Evolutionary conservation across 768 basidiomycete species (phyloP).

Genomic region (Tricholoma bakamatsutake): DNA sequence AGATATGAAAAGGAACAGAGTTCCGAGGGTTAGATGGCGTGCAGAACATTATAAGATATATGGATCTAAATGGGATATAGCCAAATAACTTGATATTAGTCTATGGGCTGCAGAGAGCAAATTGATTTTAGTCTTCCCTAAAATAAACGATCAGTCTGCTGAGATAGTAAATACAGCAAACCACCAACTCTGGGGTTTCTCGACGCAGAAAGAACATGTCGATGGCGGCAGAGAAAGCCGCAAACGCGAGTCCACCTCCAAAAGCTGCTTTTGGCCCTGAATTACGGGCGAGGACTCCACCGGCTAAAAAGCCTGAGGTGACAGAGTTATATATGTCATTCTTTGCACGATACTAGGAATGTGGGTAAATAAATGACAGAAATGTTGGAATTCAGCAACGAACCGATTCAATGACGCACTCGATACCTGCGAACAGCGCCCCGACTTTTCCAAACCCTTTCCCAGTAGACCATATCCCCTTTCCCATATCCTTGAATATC

Average conservation of each 20-base stretch:
- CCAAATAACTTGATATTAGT: slow-evolving; percentile 17
- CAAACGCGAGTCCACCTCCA: slow-evolving; percentile 89
- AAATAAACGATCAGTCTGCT: background rate
- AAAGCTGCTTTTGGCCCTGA: slow-evolving; percentile 82
- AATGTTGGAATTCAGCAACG: slow-evolving; percentile 26
- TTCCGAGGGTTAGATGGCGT: background rate
- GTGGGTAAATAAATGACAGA: background rate
- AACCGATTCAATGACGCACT: slow-evolving; percentile 93
- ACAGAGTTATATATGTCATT: slow-evolving; percentile 94
- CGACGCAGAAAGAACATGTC: slow-evolving; percentile 73
- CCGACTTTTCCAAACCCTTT: slow-evolving; percentile 95
- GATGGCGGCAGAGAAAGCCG: slow-evolving; percentile 88
- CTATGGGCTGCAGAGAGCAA: slow-evolving; percentile 18
- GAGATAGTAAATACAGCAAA: slow-evolving; percentile 2
- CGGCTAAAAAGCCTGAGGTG: slow-evolving; percentile 81
- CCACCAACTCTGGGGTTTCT: slow-evolving; percentile 70
- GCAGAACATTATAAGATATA: slow-evolving; percentile 15
- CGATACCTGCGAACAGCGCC: slow-evolving; percentile 88
- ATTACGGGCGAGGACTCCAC: slow-evolving; percentile 82
- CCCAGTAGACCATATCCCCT: slow-evolving; percentile 83
- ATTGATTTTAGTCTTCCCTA: slow-evolving; percentile 48
- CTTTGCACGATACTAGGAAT: slow-evolving; percentile 81
- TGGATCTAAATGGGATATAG: slow-evolving; percentile 13
- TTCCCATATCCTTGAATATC: slow-evolving; percentile 92
- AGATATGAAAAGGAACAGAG: background rate